Percentiles rank a stretch among this genome's conserved stretches.
Evolutionary conservation across 441 rosid species (phyloP).

Genomic region (Populus hybrid): DNA sequence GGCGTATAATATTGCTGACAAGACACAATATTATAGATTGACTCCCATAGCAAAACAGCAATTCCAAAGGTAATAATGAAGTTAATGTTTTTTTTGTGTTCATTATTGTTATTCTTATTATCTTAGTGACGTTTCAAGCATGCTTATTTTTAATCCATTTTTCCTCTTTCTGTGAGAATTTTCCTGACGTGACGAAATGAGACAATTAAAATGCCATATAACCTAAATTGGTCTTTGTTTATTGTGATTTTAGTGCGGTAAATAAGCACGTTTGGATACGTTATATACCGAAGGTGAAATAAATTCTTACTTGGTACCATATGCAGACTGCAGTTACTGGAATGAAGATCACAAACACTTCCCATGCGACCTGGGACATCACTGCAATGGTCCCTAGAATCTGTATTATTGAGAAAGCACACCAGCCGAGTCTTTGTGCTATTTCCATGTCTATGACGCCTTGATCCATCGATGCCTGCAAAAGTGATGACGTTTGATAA

Average conservation of each 20-base stretch:
- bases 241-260: neutral
- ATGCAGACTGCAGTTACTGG: conserved; percentile 93
- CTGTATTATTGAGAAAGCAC: conserved; percentile 87
- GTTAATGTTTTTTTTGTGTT: neutral
- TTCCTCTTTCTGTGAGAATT: neutral
- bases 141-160: neutral
- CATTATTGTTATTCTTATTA: neutral
- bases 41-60: neutral
- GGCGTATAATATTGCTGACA: conserved; percentile 91
- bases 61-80: neutral
- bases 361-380: conserved; percentile 98
- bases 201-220: neutral
- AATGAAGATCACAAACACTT: conserved; percentile 94
- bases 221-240: neutral
- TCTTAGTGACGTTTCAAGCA: neutral
- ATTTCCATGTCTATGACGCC: conserved; percentile 88
- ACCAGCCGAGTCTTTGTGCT: conserved; percentile 79
- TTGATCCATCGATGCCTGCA: conserved; percentile 92
- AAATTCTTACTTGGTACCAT: conserved; percentile 81
- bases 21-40: conserved; percentile 1
- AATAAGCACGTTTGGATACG: neutral
- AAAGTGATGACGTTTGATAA: conserved; percentile 12
- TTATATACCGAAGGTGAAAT: conserved; percentile 5
- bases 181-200: neutral
- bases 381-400: conserved; percentile 78